A percentile compares a stretch with the other conserved stretches of the same genome.
phyloP scores from a whole-genome alignment of 2,329 filamentous ascomycete genomes.

The Neonectria ditissima region DNA sequence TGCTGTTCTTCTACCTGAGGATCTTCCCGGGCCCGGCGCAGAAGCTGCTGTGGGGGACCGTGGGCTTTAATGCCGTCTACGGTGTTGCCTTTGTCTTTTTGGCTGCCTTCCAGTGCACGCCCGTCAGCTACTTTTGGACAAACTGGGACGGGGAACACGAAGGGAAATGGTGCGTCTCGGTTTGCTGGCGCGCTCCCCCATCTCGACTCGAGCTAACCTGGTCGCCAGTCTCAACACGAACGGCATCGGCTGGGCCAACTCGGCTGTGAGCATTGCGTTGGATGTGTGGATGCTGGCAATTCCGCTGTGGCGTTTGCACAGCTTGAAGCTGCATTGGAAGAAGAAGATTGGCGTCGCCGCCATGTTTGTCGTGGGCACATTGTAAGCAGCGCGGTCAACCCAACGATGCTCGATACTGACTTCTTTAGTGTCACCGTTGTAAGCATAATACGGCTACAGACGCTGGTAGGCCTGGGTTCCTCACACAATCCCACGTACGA shows the following conservation, averaged over 20 bases:
- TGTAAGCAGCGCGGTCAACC: conserved; percentile 41
- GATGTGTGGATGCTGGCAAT: conserved; percentile 58
- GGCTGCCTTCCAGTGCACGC: conserved; percentile 54
- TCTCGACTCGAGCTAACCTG: background rate
- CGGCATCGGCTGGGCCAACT: conserved; percentile 56
- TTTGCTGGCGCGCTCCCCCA: background rate
- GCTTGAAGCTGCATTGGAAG: conserved; percentile 51
- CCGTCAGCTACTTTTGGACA: conserved; percentile 55
- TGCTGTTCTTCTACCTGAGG: conserved; percentile 37
- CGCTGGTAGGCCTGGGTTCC: conserved; percentile 42
- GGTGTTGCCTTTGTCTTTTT: conserved; percentile 49
- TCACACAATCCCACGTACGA: conserved; percentile 48
- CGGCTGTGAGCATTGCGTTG: conserved; percentile 55
- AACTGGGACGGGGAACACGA: conserved; percentile 54
- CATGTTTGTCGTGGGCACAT: conserved; percentile 59
- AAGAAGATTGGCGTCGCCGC: conserved; percentile 58
- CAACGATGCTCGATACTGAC: background rate
- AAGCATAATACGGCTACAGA: conserved; percentile 47
- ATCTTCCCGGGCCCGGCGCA: conserved; percentile 32
- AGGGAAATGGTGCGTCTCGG: conserved; percentile 51
- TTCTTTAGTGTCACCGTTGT: conserved; percentile 46
- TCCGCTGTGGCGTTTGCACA: conserved; percentile 53
- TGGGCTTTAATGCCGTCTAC: conserved; percentile 34
- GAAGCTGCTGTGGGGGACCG: conserved; percentile 31
- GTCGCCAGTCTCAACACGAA: conserved; percentile 50